Conservation (phyloP, 1,284 basidiomycete genomes). For the Boletus mariae region DNA sequence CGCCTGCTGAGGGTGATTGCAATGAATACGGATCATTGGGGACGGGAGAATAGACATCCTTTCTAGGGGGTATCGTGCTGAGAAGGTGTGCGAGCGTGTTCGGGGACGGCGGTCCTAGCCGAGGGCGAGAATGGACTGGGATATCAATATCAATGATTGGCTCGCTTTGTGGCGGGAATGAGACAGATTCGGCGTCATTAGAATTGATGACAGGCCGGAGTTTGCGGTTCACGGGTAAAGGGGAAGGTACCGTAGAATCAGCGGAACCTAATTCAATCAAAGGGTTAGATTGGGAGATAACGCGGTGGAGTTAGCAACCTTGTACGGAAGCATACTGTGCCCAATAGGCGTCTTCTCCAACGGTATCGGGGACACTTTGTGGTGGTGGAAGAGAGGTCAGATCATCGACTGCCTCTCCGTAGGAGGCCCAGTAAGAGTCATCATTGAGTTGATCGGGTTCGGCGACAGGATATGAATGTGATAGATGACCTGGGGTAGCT, state of each 20-base stretch:
- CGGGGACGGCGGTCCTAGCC: constrained; percentile 26
- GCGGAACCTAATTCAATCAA: constrained; percentile 25
- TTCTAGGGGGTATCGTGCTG: constrained; percentile 24
- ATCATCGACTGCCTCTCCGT: constrained; percentile 40
- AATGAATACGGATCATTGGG: constrained; percentile 7
- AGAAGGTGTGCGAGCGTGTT: constrained; percentile 25
- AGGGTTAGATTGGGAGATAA: constrained; percentile 5
- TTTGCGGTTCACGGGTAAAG: constrained; percentile 23
- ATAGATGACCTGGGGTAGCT: background rate
- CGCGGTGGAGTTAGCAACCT: constrained; percentile 40
- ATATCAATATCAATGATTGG: constrained; percentile 15
- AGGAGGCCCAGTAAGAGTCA: constrained; percentile 66
- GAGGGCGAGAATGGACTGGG: constrained; percentile 12
- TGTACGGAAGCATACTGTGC: constrained; percentile 65
- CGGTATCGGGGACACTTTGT: background rate
- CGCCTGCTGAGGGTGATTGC: constrained; percentile 10
- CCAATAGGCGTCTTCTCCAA: constrained; percentile 69
- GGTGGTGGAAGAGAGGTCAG: constrained; percentile 9
- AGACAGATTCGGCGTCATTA: constrained; percentile 1
- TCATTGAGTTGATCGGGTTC: constrained; percentile 34
- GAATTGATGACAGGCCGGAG: constrained; percentile 8
- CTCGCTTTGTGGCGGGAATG: constrained; percentile 5
- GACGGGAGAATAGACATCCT: constrained; percentile 12
- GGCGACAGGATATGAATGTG: constrained; percentile 9
- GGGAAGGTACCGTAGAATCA: constrained; percentile 31